Evolutionary conservation across 1,139 yeast genomes (phyloP).

Genomic region (Protomyces inouyei): DNA sequence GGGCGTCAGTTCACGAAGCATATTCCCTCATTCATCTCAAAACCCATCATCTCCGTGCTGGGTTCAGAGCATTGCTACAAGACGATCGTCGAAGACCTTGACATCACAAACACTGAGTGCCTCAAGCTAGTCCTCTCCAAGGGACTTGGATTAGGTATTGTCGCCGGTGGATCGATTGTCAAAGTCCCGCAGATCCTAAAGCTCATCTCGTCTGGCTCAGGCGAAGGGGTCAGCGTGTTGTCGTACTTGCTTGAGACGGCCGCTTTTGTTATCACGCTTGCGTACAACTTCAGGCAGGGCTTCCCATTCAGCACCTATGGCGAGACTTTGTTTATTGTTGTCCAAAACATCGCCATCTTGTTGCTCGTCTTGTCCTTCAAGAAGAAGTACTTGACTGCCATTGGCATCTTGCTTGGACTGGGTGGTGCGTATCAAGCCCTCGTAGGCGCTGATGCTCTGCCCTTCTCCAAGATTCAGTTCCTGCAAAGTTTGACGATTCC

Average conservation of each 20-base stretch:
- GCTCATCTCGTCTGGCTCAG: slow-evolving; percentile 39
- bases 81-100: slow-evolving; percentile 17
- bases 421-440: slow-evolving; percentile 31
- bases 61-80: slow-evolving; percentile 19
- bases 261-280: slow-evolving; percentile 42
- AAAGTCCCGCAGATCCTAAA: slow-evolving; percentile 43
- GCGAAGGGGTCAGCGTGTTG: slow-evolving; percentile 41
- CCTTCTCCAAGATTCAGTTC: slow-evolving; percentile 35
- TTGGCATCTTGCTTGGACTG: slow-evolving; percentile 35
- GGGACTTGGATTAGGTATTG: slow-evolving; percentile 41
- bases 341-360: slow-evolving; percentile 44
- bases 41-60: slow-evolving; percentile 12
- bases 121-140: slow-evolving; percentile 24
- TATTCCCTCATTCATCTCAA: slow-evolving; percentile 9
- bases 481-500: slow-evolving; percentile 53
- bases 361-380: slow-evolving; percentile 39
- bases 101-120: slow-evolving; percentile 13
- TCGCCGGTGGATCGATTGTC: slow-evolving; percentile 40
- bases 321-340: slow-evolving; percentile 43
- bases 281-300: slow-evolving; percentile 43
- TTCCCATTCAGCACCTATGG: slow-evolving; percentile 47
- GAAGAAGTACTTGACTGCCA: slow-evolving; percentile 15
- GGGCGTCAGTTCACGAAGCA: not conserved
- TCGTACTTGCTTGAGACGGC: slow-evolving; percentile 42
- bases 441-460: slow-evolving; percentile 31